A percentile compares a stretch with the other conserved stretches of the same genome.
Conservation (phyloP, 768 basidiomycete genomes). For the Boletus sensibilis region DNA sequence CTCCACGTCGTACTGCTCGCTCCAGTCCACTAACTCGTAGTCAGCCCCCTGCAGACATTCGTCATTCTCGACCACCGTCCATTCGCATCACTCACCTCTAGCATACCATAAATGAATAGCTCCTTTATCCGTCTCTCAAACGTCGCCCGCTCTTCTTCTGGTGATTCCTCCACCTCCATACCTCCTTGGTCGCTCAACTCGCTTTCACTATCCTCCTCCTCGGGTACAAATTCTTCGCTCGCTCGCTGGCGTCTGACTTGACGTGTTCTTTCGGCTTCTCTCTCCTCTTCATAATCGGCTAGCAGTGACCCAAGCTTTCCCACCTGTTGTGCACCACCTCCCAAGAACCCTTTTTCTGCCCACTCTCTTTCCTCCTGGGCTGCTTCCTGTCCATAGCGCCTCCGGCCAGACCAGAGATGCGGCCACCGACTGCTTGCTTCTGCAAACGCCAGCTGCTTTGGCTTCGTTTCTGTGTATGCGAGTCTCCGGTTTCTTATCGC, state of each 20-base stretch:
- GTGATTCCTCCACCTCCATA: slow-evolving; percentile 41
- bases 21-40: slow-evolving; percentile 75
- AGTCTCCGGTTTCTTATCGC: slow-evolving; percentile 72
- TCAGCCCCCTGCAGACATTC: slow-evolving; percentile 51
- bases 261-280: slow-evolving; percentile 63
- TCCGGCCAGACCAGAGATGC: slow-evolving; percentile 60
- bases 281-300: slow-evolving; percentile 74
- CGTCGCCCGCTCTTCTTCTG: slow-evolving; percentile 45
- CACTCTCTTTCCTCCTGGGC: slow-evolving; percentile 68
- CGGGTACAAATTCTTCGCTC: slow-evolving; percentile 49
- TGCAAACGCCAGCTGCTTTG: slow-evolving; percentile 53
- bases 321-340: slow-evolving; percentile 51
- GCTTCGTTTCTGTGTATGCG: slow-evolving; percentile 54
- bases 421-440: slow-evolving; percentile 63
- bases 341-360: slow-evolving; percentile 64
- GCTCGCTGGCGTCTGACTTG: slow-evolving; percentile 40
- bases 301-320: slow-evolving; percentile 69
- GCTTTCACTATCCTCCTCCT: slow-evolving; percentile 60
- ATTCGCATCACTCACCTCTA: slow-evolving; percentile 52
- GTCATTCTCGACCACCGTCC: not conserved
- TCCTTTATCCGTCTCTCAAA: slow-evolving; percentile 69
- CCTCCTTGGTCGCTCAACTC: slow-evolving; percentile 31
- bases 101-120: slow-evolving; percentile 69
- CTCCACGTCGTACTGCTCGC: slow-evolving; percentile 61
- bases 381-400: slow-evolving; percentile 48